Percentiles rank a stretch among this genome's conserved stretches.
phyloP scores from a whole-genome alignment of 257 asterid genomes.

The Coffea eugenioides region DNA sequence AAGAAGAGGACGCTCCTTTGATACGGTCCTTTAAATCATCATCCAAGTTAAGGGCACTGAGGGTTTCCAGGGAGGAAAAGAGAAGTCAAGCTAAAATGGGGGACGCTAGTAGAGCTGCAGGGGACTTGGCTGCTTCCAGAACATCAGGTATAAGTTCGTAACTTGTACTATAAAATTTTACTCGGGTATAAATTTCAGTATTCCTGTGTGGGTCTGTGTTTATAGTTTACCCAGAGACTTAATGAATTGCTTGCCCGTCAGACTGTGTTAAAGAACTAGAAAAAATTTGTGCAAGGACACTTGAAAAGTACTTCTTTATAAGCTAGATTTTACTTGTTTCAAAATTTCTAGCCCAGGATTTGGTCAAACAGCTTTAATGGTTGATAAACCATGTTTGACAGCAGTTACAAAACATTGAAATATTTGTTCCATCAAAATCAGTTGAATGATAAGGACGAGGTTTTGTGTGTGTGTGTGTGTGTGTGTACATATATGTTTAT shows the following conservation, averaged over 20 bases:
- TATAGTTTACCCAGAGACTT: neutral
- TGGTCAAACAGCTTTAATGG: neutral
- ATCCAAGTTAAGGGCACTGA: slow-evolving; percentile 45
- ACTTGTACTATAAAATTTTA: neutral
- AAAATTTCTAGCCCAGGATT: neutral
- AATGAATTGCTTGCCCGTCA: neutral
- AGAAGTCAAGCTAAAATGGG: slow-evolving; percentile 35
- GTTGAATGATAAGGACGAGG: neutral
- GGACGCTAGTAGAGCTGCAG: slow-evolving; percentile 45
- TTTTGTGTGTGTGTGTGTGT: neutral
- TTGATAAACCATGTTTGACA: neutral
- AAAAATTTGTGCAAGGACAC: neutral
- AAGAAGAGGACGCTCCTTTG: slow-evolving; percentile 62
- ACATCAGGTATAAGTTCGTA: slow-evolving; percentile 50
- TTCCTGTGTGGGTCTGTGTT: neutral
- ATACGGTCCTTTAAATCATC: slow-evolving; percentile 60
- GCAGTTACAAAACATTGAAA: neutral
- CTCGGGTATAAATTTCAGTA: neutral
- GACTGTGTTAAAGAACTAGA: neutral
- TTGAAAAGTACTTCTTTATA: neutral
- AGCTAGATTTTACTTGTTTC: neutral
- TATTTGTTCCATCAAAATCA: neutral
- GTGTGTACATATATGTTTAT: neutral
- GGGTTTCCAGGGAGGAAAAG: slow-evolving; percentile 49
- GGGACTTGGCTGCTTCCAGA: slow-evolving; percentile 55